Conservation (phyloP, 2,329 filamentous ascomycete species). For the Didymella arachidicola region DNA sequence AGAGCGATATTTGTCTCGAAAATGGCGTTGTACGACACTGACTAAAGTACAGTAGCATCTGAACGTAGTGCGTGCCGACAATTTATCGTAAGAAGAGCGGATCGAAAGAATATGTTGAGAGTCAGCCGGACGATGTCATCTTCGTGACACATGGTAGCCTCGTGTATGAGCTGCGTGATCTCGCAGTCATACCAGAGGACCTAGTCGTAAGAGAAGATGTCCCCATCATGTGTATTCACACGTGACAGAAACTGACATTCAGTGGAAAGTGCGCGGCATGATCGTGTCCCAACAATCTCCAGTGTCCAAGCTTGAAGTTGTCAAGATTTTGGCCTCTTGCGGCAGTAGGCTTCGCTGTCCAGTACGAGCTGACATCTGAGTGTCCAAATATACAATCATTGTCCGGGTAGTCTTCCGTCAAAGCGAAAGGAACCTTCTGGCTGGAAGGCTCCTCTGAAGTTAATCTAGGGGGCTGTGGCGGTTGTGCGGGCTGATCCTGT, state of each 20-base stretch:
- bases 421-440: constrained; percentile 7
- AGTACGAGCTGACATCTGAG: constrained; percentile 30
- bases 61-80: constrained; percentile 32
- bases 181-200: constrained; percentile 27
- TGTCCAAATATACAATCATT: constrained; percentile 31
- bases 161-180: constrained; percentile 21
- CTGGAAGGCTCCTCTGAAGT: background rate
- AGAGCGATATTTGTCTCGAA: constrained; percentile 43
- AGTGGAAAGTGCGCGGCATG: constrained; percentile 23
- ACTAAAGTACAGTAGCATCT: constrained; percentile 30
- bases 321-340: constrained; percentile 1
- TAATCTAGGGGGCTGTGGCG: background rate
- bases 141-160: constrained; percentile 19
- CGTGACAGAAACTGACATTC: constrained; percentile 24
- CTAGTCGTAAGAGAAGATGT: constrained; percentile 29
- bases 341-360: constrained; percentile 29
- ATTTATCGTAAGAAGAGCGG: constrained; percentile 39
- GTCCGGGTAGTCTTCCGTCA: constrained; percentile 29
- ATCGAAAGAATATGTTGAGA: constrained; percentile 40
- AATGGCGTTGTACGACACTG: constrained; percentile 44
- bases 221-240: constrained; percentile 21
- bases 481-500: background rate
- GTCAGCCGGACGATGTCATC: constrained; percentile 20
- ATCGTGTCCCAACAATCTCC: constrained; percentile 26
- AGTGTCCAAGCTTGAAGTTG: background rate